phyloP scores from a whole-genome alignment of 345 rosid species.

The Citropsis articulata region DNA sequence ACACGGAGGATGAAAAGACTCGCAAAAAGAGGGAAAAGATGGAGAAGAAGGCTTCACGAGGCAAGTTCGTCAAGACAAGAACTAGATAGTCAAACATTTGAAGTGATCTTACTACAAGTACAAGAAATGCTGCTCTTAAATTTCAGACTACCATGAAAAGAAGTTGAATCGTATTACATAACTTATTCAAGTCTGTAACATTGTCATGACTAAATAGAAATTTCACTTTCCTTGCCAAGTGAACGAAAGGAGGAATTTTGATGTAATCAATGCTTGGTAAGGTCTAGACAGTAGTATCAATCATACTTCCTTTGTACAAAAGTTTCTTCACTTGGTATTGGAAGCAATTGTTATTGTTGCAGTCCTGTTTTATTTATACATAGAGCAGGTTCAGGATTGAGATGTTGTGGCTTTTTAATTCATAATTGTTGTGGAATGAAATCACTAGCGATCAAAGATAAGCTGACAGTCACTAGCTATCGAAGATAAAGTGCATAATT shows the following conservation, averaged over 20 bases:
- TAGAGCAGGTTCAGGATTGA: too few relatives aligned
- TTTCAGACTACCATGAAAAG: not conserved
- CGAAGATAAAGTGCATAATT: too few relatives aligned
- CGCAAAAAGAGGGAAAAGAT: constrained; percentile 89
- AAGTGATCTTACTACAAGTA: not conserved
- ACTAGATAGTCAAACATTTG: constrained; percentile 25
- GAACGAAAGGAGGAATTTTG: not conserved
- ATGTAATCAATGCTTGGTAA: not conserved
- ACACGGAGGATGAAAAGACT: constrained; percentile 70
- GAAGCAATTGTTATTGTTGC: not conserved
- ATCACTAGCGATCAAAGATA: too few relatives aligned
- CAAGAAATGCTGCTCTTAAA: not conserved
- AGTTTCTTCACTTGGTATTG: not conserved
- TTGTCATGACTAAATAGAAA: not conserved
- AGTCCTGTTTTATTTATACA: too few relatives aligned
- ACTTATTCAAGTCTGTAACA: not conserved
- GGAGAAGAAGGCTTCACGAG: constrained; percentile 79
- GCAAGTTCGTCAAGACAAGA: constrained; percentile 65
- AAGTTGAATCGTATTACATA: not conserved
- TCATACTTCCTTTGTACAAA: not conserved
- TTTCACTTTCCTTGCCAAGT: not conserved
- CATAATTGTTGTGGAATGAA: not conserved
- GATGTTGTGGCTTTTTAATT: not conserved
- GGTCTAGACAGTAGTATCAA: not conserved
- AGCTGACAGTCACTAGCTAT: too few relatives aligned